Percentiles rank a stretch among this genome's conserved stretches.
phyloP scores from a whole-genome alignment of 345 rosid species.

The Eucalyptus polybractea region DNA sequence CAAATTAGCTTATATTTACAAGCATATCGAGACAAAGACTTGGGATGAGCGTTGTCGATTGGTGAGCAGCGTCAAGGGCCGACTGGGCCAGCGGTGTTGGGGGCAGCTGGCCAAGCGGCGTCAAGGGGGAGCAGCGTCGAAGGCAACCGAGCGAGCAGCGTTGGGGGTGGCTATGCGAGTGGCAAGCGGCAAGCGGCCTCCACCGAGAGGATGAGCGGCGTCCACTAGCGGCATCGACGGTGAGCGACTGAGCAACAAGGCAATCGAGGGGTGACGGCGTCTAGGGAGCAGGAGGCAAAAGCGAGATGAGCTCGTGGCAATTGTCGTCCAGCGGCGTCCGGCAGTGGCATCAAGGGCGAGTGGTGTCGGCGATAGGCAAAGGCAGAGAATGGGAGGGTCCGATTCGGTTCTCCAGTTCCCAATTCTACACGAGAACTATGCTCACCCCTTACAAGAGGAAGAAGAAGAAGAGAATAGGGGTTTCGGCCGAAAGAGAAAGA shows the following conservation, averaged over 20 bases:
- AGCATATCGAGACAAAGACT: too few relatives aligned
- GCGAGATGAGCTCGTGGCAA: rapidly evolving
- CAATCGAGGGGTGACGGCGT: too few relatives aligned
- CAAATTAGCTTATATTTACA: too few relatives aligned
- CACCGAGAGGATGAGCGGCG: rapidly evolving
- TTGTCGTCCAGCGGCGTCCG: rapidly evolving
- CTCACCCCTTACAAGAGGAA: too few relatives aligned
- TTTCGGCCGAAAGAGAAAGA: too few relatives aligned
- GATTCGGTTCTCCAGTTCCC: rapidly evolving
- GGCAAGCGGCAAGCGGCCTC: rapidly evolving
- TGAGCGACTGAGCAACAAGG: rapidly evolving
- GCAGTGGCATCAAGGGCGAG: rapidly evolving
- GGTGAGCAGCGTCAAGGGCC: too few relatives aligned
- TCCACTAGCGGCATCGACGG: rapidly evolving
- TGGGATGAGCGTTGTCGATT: rapidly evolving
- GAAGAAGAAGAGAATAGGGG: too few relatives aligned
- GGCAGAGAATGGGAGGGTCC: too few relatives aligned
- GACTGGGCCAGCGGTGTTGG: rapidly evolving
- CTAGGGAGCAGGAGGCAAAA: too few relatives aligned
- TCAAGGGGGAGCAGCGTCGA: rapidly evolving
- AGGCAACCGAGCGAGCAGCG: rapidly evolving
- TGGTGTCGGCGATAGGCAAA: rapidly evolving
- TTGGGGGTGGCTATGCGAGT: rapidly evolving
- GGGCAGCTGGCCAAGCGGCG: rapidly evolving
- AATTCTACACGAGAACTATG: rapidly evolving